Evolutionary conservation across 441 rosid genomes (phyloP).

Genomic region (Populus trichocarpa): DNA sequence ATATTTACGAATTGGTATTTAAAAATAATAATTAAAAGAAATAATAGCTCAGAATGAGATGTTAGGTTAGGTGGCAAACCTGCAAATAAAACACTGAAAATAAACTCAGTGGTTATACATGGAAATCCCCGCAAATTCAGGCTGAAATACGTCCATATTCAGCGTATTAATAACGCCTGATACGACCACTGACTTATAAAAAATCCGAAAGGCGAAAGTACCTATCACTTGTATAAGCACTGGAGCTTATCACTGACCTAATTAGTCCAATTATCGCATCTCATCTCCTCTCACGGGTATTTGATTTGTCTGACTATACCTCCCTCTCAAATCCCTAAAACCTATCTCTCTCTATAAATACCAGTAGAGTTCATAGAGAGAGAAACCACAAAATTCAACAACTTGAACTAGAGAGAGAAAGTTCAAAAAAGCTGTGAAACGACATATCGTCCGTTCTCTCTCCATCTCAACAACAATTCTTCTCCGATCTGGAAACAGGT

Average conservation of each 20-base stretch:
- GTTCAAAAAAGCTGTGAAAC: neutral
- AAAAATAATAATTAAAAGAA: no score
- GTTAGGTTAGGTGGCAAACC: neutral
- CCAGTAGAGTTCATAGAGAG: conserved; percentile 16
- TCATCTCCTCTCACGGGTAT: conserved; percentile 42
- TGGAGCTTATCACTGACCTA: accelerated
- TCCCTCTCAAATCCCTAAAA: conserved; percentile 51
- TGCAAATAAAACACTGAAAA: neutral
- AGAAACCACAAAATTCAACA: neutral
- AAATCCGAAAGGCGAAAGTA: accelerated
- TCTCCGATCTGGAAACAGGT: conserved; percentile 34
- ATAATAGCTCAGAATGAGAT: no score
- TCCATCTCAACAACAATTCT: neutral
- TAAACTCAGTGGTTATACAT: neutral
- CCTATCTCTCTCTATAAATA: conserved; percentile 44
- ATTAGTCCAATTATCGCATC: conserved; percentile 21
- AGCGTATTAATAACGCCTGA: conserved; percentile 21
- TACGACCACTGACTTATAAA: accelerated
- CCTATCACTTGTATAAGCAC: neutral
- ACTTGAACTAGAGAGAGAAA: conserved; percentile 1
- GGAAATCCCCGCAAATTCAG: conserved; percentile 23
- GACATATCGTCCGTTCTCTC: neutral
- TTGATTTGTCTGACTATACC: conserved; percentile 33
- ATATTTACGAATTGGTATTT: no score
- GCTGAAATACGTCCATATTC: conserved; percentile 16